These are phyloP conservation scores for Daldinia caldariorum DNA, from an alignment of 495 filamentous ascomycete genomes.

Conservation along the genomic window DNA sequence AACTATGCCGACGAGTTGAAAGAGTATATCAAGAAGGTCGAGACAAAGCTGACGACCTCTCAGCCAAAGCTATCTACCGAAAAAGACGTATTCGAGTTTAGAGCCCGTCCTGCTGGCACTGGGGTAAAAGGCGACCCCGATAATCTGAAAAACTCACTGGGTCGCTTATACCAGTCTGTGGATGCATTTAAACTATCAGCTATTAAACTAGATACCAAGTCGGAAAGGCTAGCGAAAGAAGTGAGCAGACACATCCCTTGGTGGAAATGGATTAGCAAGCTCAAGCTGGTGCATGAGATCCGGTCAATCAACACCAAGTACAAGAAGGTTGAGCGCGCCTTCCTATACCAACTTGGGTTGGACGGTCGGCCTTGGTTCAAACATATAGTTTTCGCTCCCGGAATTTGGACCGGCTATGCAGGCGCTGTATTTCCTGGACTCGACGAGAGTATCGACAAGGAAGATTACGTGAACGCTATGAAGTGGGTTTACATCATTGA, in stretches of 20 bases:
- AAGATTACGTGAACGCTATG: conserved; percentile 77
- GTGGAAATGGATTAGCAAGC: conserved; percentile 79
- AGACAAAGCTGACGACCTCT: conserved; percentile 64
- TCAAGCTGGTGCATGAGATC: conserved; percentile 69
- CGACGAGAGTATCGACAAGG: conserved; percentile 80
- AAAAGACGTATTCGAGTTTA: conserved; percentile 61
- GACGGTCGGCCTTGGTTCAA: conserved; percentile 91
- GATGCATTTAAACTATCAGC: conserved; percentile 67
- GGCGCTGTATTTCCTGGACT: conserved; percentile 86
- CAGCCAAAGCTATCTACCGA: conserved; percentile 55
- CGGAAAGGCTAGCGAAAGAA: conserved; percentile 71
- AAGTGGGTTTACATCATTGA: conserved; percentile 85
- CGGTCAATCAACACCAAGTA: conserved; percentile 73
- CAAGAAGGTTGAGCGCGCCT: conserved; percentile 80
- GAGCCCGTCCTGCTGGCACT: conserved; percentile 52
- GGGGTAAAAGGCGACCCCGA: conserved; percentile 63
- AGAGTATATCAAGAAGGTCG: conserved; percentile 72
- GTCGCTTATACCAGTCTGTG: conserved; percentile 57
- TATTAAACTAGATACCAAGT: conserved; percentile 65
- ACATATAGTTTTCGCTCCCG: conserved; percentile 89
- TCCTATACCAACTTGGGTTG: conserved; percentile 81
- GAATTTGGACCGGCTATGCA: conserved; percentile 88
- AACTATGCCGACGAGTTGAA: conserved; percentile 75
- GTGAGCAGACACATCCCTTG: conserved; percentile 76
- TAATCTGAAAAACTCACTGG: conserved; percentile 61